These are phyloP conservation scores for Aphanomyces astaci DNA, from an alignment of 352 stramenopile species.

Conservation along the genomic window DNA sequence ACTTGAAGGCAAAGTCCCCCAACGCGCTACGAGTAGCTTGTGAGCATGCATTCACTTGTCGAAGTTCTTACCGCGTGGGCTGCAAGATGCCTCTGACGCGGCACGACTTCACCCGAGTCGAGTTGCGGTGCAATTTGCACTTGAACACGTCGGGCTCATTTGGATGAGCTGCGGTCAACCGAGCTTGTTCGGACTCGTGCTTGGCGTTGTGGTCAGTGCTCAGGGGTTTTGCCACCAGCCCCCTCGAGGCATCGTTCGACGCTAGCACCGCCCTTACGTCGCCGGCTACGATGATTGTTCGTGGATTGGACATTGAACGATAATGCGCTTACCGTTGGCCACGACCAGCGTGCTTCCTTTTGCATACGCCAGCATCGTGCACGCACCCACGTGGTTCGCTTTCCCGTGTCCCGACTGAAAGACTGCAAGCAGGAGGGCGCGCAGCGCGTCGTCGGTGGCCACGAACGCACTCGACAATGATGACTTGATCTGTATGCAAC, in stretches of 20 bases:
- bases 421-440: constrained; percentile 64
- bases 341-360: constrained; percentile 75
- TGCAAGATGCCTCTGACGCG: constrained; percentile 90
- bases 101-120: no score
- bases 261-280: constrained; percentile 78
- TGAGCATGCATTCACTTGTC: neutral
- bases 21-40: constrained; percentile 35
- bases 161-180: constrained; percentile 78
- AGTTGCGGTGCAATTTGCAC: constrained; percentile 77
- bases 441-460: constrained; percentile 77
- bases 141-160: constrained; percentile 84
- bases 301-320: neutral
- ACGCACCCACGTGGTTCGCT: constrained; percentile 82
- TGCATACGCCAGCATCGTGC: constrained; percentile 75
- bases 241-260: constrained; percentile 32
- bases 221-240: constrained; percentile 51
- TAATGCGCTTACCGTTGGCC: constrained; percentile 45
- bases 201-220: constrained; percentile 91
- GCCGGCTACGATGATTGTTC: constrained; percentile 31
- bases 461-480: constrained; percentile 60
- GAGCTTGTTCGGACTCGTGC: constrained; percentile 78
- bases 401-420: constrained; percentile 89
- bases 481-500: constrained; percentile 27
- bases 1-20: constrained; percentile 90
- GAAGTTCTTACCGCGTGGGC: constrained; percentile 49